phyloP scores from a whole-genome alignment of 2,329 filamentous ascomycete species.

The Cladosporium sp. region DNA sequence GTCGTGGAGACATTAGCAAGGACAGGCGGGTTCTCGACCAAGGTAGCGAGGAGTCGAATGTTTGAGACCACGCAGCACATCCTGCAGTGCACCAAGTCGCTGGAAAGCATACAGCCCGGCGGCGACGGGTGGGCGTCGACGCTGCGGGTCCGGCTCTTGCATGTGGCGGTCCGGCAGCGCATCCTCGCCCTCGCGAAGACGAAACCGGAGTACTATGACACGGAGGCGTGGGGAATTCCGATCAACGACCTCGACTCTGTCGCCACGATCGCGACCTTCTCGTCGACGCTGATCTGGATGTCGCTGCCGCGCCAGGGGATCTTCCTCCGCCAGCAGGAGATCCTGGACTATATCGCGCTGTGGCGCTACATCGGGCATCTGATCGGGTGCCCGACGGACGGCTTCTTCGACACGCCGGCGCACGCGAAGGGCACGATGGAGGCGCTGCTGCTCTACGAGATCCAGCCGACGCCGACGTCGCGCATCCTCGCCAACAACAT shows the following conservation, averaged over 20 bases:
- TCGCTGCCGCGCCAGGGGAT: conserved; percentile 69
- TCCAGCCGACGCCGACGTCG: conserved; percentile 58
- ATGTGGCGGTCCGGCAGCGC: conserved; percentile 59
- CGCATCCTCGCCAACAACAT: conserved; percentile 68
- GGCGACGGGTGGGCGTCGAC: conserved; percentile 60
- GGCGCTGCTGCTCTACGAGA: conserved; percentile 58
- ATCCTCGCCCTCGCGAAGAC: conserved; percentile 55
- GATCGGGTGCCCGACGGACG: conserved; percentile 58
- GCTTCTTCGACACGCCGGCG: conserved; percentile 50
- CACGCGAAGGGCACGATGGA: conserved; percentile 61
- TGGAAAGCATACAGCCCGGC: conserved; percentile 61
- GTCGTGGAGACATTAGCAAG: conserved; percentile 68
- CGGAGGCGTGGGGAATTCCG: conserved; percentile 55
- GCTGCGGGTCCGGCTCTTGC: conserved; percentile 62
- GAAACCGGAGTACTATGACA: conserved; percentile 56
- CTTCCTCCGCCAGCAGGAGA: conserved; percentile 55
- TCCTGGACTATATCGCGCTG: conserved; percentile 63
- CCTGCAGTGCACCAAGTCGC: conserved; percentile 60
- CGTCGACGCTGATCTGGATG: conserved; percentile 59
- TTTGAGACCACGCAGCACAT: conserved; percentile 72
- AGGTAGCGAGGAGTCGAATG: conserved; percentile 59
- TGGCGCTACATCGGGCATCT: conserved; percentile 71
- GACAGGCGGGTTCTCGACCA: conserved; percentile 66
- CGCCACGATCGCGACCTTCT: conserved; percentile 66
- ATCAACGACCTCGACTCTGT: conserved; percentile 72